Base-by-base conservation (phyloP, 1,284 basidiomycete genomes). In the Trametes versicolor region DNA sequence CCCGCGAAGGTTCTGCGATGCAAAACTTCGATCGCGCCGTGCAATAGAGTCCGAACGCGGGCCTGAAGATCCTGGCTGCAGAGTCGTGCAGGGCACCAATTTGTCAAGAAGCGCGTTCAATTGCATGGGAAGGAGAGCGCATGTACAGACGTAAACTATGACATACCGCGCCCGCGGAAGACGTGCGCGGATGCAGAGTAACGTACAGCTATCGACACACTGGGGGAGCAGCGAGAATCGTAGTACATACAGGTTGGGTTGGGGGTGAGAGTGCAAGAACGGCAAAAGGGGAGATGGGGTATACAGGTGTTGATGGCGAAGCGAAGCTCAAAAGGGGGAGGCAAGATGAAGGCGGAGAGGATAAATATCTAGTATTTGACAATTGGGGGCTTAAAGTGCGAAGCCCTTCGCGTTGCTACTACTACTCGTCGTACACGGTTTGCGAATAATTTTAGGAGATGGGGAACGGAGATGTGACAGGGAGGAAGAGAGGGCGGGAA, bases 391-490 rank as follows among this genome's bases (percentile, higher is more conserved):
- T 80, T 81, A 71, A 72, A 71, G 52, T 63, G 81, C 82, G 81
- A 82, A 82, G 81, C 81, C 82, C 82, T 83, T 83, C 82, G 82
- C 80, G 70, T 61, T 61, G 62, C 50, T 51, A 51, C 50, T 51
- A 21, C 50, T 51, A 32, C 62, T 64, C 63, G 66, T 72, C 67
- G 67, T 72, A 71, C 72, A 70, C 70, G 65, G 64, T 59, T 39
- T 62, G 63, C 66, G 66, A 68, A 73, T 70, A 64, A 65, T 68
- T 62, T 71, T 67, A 69, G 54, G 68, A 69, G 68, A 64, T n/a
- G 52, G 52, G 39, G 53, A 27, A 49, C 41, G 48, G 27, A 63
- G 60, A 56, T 55, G 64, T 41, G 52, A 58, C 37, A 61, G 55
- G 43, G 19, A 25, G 64, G 50, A 62, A 43, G 55, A 58, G 56